Evolutionary conservation across 345 rosid species (phyloP).

Genomic region (Aquilaria yunnanensis): DNA sequence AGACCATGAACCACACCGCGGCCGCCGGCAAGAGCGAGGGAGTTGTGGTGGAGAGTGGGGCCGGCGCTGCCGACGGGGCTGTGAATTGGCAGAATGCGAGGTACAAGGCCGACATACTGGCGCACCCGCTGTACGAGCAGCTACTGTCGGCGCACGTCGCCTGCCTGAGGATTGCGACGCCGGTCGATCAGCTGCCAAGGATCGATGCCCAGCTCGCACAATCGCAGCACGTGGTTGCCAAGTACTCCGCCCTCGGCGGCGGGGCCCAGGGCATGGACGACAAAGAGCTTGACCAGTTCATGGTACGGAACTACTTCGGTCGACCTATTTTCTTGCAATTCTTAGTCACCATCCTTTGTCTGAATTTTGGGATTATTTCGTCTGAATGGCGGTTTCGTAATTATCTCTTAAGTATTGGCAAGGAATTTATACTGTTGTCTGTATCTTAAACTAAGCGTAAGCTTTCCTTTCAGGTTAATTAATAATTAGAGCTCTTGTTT

Average conservation of each 20-base stretch:
- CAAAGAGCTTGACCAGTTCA: constrained; percentile 97
- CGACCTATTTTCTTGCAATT: constrained; percentile 1
- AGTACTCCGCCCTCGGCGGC: constrained; percentile 68
- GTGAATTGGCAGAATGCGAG: constrained; percentile 88
- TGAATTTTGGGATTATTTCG: neutral
- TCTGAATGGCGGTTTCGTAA: constrained; percentile 8
- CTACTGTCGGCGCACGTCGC: constrained; percentile 88
- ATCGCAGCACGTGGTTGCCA: constrained; percentile 86
- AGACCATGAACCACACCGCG: constrained; percentile 21
- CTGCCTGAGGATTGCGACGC: constrained; percentile 85
- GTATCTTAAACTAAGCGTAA: neutral
- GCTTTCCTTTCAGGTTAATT: no score
- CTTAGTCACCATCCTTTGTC: constrained; percentile 3
- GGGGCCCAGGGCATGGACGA: constrained; percentile 61
- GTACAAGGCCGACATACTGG: constrained; percentile 75
- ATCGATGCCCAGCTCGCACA: constrained; percentile 96
- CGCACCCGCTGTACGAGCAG: constrained; percentile 92
- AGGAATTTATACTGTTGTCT: constrained; percentile 2
- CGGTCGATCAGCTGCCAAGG: constrained; percentile 92
- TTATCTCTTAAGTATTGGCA: neutral
- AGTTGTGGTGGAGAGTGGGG: constrained; percentile 28
- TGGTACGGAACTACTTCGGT: constrained; percentile 42
- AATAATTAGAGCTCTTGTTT: no score
- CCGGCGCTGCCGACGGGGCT: constrained; percentile 35
- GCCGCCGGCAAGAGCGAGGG: constrained; percentile 33